Evolutionary conservation across 139 green algal genomes (phyloP).

Genomic region (Medakamo hakoo): DNA sequence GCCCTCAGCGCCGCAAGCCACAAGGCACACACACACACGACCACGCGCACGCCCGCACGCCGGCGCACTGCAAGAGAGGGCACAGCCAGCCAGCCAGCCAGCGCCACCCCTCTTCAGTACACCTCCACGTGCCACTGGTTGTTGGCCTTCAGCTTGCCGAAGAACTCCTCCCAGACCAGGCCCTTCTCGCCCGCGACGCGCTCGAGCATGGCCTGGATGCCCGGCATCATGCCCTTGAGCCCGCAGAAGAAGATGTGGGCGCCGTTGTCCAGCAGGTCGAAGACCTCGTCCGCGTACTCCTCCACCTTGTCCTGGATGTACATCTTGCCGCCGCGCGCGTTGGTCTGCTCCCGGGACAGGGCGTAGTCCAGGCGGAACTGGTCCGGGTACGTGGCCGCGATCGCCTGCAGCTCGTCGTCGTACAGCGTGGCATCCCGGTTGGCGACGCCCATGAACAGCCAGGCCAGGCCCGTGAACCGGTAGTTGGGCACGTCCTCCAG

Average conservation of each 20-base stretch:
- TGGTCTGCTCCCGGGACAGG: slow-evolving; percentile 74
- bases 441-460: slow-evolving; percentile 99
- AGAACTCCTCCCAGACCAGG: slow-evolving; percentile 74
- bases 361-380: slow-evolving; percentile 96
- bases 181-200: slow-evolving; percentile 73
- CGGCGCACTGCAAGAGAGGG: no score
- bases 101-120: slow-evolving; percentile 84
- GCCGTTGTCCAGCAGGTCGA: slow-evolving; percentile 86
- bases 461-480: slow-evolving; percentile 81
- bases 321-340: slow-evolving; percentile 82
- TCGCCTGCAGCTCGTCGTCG: slow-evolving; percentile 80
- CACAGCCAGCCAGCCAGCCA: no score
- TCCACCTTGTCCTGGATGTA: slow-evolving; percentile 87
- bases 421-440: slow-evolving; percentile 94
- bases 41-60: no score
- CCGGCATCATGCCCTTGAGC: slow-evolving; percentile 97
- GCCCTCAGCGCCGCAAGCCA: no score
- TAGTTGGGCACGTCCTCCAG: slow-evolving; percentile 85
- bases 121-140: slow-evolving; percentile 94
- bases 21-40: no score
- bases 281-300: slow-evolving; percentile 96
- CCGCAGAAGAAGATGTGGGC: slow-evolving; percentile 99
- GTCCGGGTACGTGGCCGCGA: slow-evolving; percentile 49
- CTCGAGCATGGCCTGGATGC: slow-evolving; percentile 90
- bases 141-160: slow-evolving; percentile 59